Evolutionary conservation across 768 basidiomycete species (phyloP), one percentile per base, ranked within the genome.

Genomic region (Pseudohyphozyma bogoriensis): DNA sequence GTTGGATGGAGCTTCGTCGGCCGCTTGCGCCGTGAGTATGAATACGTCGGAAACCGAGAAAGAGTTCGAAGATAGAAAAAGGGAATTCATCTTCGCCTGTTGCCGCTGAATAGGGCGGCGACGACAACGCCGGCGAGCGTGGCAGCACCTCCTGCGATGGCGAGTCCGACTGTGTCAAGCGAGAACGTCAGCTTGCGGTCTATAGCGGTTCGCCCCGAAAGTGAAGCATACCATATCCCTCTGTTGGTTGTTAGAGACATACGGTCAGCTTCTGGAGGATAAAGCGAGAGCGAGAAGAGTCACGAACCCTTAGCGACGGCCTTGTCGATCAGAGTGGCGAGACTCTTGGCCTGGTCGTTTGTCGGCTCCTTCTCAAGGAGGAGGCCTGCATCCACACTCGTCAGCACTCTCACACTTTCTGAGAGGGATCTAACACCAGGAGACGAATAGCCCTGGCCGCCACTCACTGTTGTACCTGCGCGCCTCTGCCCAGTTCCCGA

Each of bases 401-500:
- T 29, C 22, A 53, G 4, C 58, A 55, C n/a, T 24, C 36, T 22
- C 7, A 15, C 20, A 24, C 50, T n/a, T 44, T 20, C n/a, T n/a
- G n/a, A n/a, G n/a, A n/a, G n/a, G n/a, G n/a, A n/a, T n/a, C n/a
- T n/a, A n/a, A n/a, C 18, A 63, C 50, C 44, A 5, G 4, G 20
- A 46, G 28, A 35, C 18, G 44, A 37, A 56, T 16, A 32, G n/a
- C 32, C 26, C 52, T 29, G 36, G 28, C n/a, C n/a, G n/a, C 33
- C n/a, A 72, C 86, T 62, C 51, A 95, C 93, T 84, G 73, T 96
- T 96, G 74, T 95, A 99, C 63, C 81, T 84, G 74, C 81, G 85
- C 3, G 92, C 89, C 70, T 96, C 88, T 24, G 87, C 86, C 72
- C 85, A 96, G 72, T 96, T 91, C 15, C 85, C 84, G 81, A 96